Evolutionary conservation across 352 stramenopile genomes (phyloP), one percentile per base, ranked within the genome.

Genomic region (Phytophthora lateralis): DNA sequence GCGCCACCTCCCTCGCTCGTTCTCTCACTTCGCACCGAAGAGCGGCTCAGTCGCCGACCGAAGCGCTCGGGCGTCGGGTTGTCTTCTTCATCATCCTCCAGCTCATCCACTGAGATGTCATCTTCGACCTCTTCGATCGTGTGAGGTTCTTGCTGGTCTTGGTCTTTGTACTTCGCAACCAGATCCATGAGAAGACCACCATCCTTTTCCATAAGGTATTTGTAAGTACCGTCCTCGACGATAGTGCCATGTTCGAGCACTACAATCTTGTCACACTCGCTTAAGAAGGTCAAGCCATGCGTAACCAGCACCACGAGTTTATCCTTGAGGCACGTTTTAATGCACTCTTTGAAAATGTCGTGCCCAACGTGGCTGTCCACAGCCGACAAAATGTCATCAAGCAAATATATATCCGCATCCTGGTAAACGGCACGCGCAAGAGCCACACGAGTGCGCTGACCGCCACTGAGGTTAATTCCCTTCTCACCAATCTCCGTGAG

Each of bases 401-500:
- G 73, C 12, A 99, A 44, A 62, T 97, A 98, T 30, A 93, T 80
- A 46, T 92, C 82, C 1, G 87, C 75, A 67, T 95, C 71, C 29
- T 83, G 76, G 59, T 97, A 97, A 11, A 90, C 70, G 18, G 87
- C 85, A 34, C 89, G 75, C 0, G 91, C 91, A 9, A 97, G 63
- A 4, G 75, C 76, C 15, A 97, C 76, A 24, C 89, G 78, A 30
- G 88, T 88, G 41, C 97, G 97, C 67, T 99, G 97, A 5, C 96
- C 97, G 7, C 93, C 95, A 35, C 75, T 97, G 6, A 99, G 72
- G 35, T 96, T 99, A 21, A 99, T 91, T 0, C 97, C 94, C 50
- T 97, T 97, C 70, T 99, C 94, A 6, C 96, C 96, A 47, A 99
- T 98, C 63, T 98, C 91, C 0, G 96, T 99, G 61, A 75, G 53